Conservation (phyloP, 768 basidiomycete genomes). For the Galerina marginata region DNA sequence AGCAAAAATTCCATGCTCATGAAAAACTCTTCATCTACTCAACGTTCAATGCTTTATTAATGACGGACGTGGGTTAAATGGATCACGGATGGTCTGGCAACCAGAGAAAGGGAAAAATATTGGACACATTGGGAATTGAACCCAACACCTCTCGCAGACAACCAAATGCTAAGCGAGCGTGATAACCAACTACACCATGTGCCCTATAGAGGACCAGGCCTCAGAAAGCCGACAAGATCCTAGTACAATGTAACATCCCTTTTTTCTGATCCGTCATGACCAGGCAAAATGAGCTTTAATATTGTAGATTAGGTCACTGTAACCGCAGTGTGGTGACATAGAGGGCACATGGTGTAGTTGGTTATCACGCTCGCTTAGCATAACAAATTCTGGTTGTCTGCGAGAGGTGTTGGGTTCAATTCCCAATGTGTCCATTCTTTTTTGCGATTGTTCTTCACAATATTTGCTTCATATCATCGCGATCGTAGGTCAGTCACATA, state of each 20-base stretch:
- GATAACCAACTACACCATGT: conserved; percentile 33
- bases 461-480: too few species aligned
- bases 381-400: conserved; percentile 6
- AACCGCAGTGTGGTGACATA: neutral
- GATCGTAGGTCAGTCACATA: too few species aligned
- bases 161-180: conserved; percentile 26
- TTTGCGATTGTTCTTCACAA: neutral
- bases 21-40: too few species aligned
- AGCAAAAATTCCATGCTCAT: too few species aligned
- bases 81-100: too few species aligned
- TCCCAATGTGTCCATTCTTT: conserved; percentile 28
- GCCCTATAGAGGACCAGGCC: conserved; percentile 12
- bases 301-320: too few species aligned
- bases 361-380: conserved; percentile 31
- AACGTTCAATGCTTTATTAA: too few species aligned
- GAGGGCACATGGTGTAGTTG: conserved; percentile 33
- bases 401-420: conserved; percentile 33
- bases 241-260: neutral
- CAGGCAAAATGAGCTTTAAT: too few species aligned
- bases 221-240: neutral
- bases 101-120: conserved; percentile 5
- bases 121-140: conserved; percentile 31
- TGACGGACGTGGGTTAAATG: too few species aligned
- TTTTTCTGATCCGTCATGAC: neutral
- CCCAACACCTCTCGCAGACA: conserved; percentile 28